Evolutionary conservation across 345 rosid species (phyloP), one percentile per base, ranked within the genome.

Genomic region (Ceriops zippeliana): DNA sequence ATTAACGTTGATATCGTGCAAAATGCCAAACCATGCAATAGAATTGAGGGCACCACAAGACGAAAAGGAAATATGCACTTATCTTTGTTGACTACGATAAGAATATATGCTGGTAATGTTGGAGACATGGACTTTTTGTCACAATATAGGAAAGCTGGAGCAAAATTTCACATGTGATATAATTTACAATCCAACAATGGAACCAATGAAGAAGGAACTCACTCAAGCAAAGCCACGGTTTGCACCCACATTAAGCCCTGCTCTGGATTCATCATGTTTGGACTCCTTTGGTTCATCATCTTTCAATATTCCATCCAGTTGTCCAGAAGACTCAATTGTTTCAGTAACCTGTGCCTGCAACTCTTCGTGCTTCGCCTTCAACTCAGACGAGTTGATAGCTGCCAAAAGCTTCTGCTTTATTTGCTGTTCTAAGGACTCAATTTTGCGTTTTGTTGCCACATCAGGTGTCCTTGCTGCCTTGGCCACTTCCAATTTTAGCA

Each of bases 371-470:
- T 86, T 81, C 51, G 62, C 81, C 77, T 81, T 83, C 27, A 89
- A 74, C 67, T 83, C 95, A 0, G 90, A 78, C 26, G 83, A 75
- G 70, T 61, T 76, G 37, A 93, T 32, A 63, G 88, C 85, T 47
- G 86, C 86, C 0, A 81, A 77, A 56, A 93, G 79, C 84, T 65
- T 88, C 70, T 71, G 77, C 82, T 80, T 87, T 66, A 89, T 87
- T 74, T 90, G 86, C 51, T 82, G 76, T 75, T 81, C 81, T 59
- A 89, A 80, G 70, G 86, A 75, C 66, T 79, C 84, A 22, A 93
- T 86, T 79, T 80, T 84, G 62, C 69, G 73, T 75, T 72, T 82
- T 35, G 85, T 71, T 2, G 78, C 68, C 3, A 7, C 66, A 70
- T 81, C 87, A 26, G 89, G 87, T 0, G 59, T 79, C 49, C 78